Percentiles rank a stretch among this genome's conserved stretches.
phyloP scores from a whole-genome alignment of 2,329 filamentous ascomycete species.

The Ceratocystis destructans region DNA sequence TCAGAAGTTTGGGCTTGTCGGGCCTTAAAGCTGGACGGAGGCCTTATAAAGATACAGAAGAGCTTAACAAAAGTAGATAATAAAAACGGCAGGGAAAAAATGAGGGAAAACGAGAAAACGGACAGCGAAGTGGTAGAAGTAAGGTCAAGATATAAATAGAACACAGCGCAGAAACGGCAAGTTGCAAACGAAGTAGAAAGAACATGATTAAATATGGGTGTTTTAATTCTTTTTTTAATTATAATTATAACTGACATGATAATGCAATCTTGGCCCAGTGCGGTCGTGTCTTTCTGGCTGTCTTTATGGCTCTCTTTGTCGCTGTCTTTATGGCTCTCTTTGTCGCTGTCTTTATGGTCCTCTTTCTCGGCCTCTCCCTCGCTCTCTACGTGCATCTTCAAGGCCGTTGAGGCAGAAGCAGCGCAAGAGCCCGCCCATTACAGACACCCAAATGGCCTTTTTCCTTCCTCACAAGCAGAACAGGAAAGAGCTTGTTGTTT shows the following conservation, averaged over 20 bases:
- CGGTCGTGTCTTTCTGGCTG: neutral
- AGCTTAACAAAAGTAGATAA: neutral
- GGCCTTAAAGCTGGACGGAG: neutral
- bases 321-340: too few relatives aligned
- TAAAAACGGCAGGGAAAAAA: neutral
- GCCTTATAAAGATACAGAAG: slow-evolving; percentile 7
- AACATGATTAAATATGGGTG: too few relatives aligned
- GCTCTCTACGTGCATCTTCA: too few relatives aligned
- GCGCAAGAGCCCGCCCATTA: too few relatives aligned
- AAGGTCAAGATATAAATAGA: neutral
- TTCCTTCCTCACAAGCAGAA: neutral
- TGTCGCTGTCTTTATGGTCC: neutral
- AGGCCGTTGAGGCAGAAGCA: too few relatives aligned
- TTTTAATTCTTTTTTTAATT: too few relatives aligned
- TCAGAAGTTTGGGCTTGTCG: neutral
- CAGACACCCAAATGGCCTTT: neutral
- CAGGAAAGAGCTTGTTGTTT: neutral
- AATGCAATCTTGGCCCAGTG: neutral
- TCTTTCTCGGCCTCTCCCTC: neutral
- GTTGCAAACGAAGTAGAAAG: too few relatives aligned
- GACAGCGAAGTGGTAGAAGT: neutral
- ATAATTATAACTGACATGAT: neutral
- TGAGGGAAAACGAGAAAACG: neutral
- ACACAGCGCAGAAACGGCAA: neutral
- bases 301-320: neutral